Conservation (phyloP, 768 basidiomycete species). For the Dentipellis fragilis region DNA sequence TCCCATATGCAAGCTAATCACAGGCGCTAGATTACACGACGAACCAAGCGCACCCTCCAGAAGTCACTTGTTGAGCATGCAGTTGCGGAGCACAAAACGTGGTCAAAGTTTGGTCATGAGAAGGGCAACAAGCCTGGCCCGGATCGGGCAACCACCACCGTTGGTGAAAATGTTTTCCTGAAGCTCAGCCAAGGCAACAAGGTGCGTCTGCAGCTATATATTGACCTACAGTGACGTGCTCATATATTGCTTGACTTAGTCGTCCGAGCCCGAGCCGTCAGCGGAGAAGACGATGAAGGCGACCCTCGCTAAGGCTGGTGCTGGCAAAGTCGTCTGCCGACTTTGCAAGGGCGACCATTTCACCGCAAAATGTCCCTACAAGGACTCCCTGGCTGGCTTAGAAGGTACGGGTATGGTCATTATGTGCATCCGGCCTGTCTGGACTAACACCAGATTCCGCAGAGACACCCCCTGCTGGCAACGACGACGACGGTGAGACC, state of each 20-base stretch:
- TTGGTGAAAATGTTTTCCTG: conserved; percentile 64
- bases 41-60: conserved; percentile 77
- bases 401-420: conserved; percentile 41
- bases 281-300: conserved; percentile 58
- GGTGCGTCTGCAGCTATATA: conserved; percentile 31
- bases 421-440: neutral
- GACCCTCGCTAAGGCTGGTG: conserved; percentile 62
- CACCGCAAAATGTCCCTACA: conserved; percentile 97
- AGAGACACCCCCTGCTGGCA: neutral
- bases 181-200: conserved; percentile 48
- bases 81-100: conserved; percentile 88
- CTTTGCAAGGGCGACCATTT: conserved; percentile 96
- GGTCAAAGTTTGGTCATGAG: conserved; percentile 91
- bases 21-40: conserved; percentile 61
- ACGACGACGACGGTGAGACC: neutral
- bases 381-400: conserved; percentile 79
- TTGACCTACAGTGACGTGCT: neutral
- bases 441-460: neutral
- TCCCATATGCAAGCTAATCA: neutral
- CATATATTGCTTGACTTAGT: conserved; percentile 22
- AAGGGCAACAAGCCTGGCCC: conserved; percentile 81
- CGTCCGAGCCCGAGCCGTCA: conserved; percentile 55
- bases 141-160: conserved; percentile 88
- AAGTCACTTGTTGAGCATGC: conserved; percentile 89
- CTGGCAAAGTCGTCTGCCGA: conserved; percentile 85